Evolutionary conservation across 352 stramenopile genomes (phyloP), one percentile per base, ranked within the genome.

Genomic region (Globisporangium paddicum): DNA sequence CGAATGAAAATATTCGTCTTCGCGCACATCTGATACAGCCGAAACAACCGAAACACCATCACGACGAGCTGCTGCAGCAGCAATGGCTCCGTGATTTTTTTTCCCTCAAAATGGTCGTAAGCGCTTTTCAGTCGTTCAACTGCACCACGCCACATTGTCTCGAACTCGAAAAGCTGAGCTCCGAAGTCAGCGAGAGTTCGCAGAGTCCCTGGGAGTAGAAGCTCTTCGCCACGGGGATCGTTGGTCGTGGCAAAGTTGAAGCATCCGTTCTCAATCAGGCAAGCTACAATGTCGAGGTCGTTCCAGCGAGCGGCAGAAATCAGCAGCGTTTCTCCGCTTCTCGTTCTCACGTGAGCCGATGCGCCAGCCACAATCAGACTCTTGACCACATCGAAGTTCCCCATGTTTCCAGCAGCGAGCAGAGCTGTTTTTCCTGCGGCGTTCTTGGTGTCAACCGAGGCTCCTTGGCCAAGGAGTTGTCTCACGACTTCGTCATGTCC

Each of bases 221-320:
- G 9, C 14, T 38, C 11, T 18, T 58, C 52, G 3, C 28, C 25
- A 19, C 13, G 18, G n/a, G 5, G 1, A 7, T 19, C 38, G 7
- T 9, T 58, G 1, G 38, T 9, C 14, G 8, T 16, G 3, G n/a
- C 25, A 37, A 58, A 58, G 18, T 18, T 54, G 47, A 54, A 32
- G 37, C 21, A 23, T 19, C 52, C 52, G 14, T 9, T 26, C 16
- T 50, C 52, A 14, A 50, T 23, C 6, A 58, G n/a, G 25, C n/a
- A 38, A 19, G 42, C 18, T 23, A 50, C 38, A 10, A 26, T 21
- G 13, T 49, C 38, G 21, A 50, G 16, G n/a, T 50, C 25, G 13
- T 14, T 37, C 52, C 25, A 47, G 10, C 52, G 52, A 50, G 52
- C 52, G 32, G 38, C 26, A 14, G 38, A 58, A 18, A 50, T 58